Evolutionary conservation across 805 yeast species (phyloP).

Genomic region (Lachancea lanzarotensis): DNA sequence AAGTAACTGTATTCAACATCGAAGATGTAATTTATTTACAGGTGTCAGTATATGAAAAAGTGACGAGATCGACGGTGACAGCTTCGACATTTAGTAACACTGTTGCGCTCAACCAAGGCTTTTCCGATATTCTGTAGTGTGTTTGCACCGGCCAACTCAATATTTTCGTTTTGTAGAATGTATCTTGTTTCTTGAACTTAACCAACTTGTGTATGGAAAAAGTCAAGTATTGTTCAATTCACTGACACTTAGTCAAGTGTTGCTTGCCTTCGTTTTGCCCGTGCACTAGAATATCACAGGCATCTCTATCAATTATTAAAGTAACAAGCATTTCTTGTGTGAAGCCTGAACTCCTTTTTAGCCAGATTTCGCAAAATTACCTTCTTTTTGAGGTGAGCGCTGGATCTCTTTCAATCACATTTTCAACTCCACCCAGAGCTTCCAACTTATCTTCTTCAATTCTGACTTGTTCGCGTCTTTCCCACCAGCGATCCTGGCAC

Average conservation of each 20-base stretch:
- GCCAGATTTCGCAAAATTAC: conserved; percentile 19
- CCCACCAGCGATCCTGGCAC: conserved; percentile 97
- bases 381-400: conserved; percentile 49
- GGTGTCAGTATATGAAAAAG: not conserved
- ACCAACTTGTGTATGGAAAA: no score
- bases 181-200: not conserved
- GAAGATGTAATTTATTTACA: not conserved
- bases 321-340: not conserved
- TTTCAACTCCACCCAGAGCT: conserved; percentile 87
- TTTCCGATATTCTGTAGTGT: no score
- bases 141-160: no score
- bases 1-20: not conserved
- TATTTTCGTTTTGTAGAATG: no score
- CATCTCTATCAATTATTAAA: no score
- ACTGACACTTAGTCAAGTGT: no score
- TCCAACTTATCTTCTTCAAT: conserved; percentile 83
- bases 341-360: no score
- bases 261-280: no score
- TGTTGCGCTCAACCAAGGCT: no score
- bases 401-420: conserved; percentile 69
- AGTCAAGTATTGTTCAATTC: no score
- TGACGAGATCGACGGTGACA: not conserved
- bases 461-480: conserved; percentile 88
- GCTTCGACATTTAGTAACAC: no score
- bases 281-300: no score